Conservation (phyloP, 2,329 filamentous ascomycete species). For the Penicillium glabrum region DNA sequence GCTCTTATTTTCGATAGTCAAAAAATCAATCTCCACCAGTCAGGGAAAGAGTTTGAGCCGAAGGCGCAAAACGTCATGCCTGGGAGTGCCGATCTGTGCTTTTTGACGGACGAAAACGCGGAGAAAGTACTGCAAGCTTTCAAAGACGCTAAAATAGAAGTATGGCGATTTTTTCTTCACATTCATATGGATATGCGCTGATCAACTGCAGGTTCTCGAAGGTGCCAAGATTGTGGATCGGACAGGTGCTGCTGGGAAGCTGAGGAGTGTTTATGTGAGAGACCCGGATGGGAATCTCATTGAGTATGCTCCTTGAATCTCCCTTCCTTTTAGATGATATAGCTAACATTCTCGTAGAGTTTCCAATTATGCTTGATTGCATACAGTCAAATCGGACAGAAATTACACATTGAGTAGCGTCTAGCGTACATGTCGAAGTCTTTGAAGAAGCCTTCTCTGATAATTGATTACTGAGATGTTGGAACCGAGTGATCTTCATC, state of each 20-base stretch:
- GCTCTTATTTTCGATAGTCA: constrained; percentile 58
- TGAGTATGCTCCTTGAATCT: constrained; percentile 50
- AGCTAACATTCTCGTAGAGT: not conserved
- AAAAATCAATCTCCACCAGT: constrained; percentile 63
- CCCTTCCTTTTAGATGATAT: not conserved
- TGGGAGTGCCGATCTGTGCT: constrained; percentile 62
- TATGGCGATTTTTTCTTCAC: not conserved
- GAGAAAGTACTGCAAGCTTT: constrained; percentile 43
- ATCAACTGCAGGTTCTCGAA: constrained; percentile 40
- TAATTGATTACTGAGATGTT: too few relatives aligned
- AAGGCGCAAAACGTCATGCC: constrained; percentile 56
- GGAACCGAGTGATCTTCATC: not conserved
- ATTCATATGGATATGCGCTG: not conserved
- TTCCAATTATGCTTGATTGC: constrained; percentile 9
- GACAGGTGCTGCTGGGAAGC: constrained; percentile 56
- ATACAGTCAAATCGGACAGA: too few relatives aligned
- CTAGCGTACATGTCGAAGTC: not conserved
- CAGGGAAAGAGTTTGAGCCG: constrained; percentile 60
- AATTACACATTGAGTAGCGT: not conserved
- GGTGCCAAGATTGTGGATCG: constrained; percentile 53
- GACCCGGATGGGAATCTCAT: constrained; percentile 64
- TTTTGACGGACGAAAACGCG: constrained; percentile 55
- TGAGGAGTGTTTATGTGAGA: constrained; percentile 60
- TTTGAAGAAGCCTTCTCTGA: not conserved
- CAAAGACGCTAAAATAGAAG: constrained; percentile 48